Conservation (phyloP, 495 filamentous ascomycete genomes). For the Chaetomium tenue region DNA sequence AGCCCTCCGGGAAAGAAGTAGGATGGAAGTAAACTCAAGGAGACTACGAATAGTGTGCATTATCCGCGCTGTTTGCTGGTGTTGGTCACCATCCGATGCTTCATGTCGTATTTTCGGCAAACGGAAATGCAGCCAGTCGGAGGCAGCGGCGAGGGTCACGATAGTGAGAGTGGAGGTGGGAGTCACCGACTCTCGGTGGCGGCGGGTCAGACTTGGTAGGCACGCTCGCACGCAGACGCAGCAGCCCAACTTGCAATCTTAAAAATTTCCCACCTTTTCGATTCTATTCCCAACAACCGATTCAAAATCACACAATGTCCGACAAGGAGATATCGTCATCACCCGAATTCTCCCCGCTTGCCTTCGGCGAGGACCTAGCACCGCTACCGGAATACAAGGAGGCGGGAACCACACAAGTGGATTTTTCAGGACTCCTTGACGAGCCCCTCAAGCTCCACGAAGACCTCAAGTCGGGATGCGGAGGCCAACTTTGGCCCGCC, state of each 20-base stretch:
- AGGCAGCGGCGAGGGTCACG: constrained; percentile 1
- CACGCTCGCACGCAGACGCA: background rate
- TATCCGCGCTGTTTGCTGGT: background rate
- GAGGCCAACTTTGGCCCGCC: constrained; percentile 90
- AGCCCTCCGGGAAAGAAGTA: background rate
- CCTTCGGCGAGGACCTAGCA: constrained; percentile 64
- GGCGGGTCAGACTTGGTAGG: background rate
- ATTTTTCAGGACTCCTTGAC: constrained; percentile 71
- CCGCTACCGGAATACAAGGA: constrained; percentile 62
- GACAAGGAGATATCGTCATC: constrained; percentile 30
- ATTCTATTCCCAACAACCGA: background rate
- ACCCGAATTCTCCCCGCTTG: constrained; percentile 48
- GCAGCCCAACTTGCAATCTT: constrained; percentile 1
- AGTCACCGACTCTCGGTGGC: background rate
- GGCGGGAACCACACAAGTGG: constrained; percentile 60
- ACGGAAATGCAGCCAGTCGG: background rate
- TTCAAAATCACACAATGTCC: constrained; percentile 5
- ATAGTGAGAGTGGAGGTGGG: background rate
- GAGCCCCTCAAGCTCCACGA: constrained; percentile 73
- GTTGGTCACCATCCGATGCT: background rate
- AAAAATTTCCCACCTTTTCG: too few relatives aligned
- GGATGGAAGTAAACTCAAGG: background rate
- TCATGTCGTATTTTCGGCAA: background rate
- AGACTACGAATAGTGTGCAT: background rate
- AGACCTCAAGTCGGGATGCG: constrained; percentile 82